These are phyloP conservation scores for Platismatia glauca DNA, from an alignment of 495 filamentous ascomycete genomes.

Conservation along the genomic window DNA sequence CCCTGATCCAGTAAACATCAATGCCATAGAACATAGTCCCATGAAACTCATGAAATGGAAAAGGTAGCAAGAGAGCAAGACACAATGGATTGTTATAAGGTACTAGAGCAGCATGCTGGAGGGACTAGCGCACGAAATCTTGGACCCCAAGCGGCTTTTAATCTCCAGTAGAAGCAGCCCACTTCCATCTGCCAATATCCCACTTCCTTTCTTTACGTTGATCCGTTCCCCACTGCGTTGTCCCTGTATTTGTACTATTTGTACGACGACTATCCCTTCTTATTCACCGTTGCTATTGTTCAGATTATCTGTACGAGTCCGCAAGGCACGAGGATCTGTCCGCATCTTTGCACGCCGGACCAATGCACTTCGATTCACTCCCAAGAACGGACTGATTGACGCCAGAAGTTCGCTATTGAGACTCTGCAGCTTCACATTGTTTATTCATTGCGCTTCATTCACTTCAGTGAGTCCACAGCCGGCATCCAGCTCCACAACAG, in stretches of 20 bases:
- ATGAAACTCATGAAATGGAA: not conserved
- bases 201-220: constrained; percentile 21
- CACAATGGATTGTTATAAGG: not conserved
- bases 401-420: constrained; percentile 9
- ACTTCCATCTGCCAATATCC: constrained; percentile 22
- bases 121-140: not conserved
- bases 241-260: constrained; percentile 23
- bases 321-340: constrained; percentile 13
- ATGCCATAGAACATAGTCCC: not conserved
- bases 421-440: constrained; percentile 8
- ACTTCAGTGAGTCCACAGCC: constrained; percentile 2
- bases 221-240: not conserved
- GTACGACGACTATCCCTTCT: constrained; percentile 18
- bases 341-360: constrained; percentile 23
- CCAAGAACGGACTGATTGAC: constrained; percentile 13
- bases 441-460: constrained; percentile 1
- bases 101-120: not conserved
- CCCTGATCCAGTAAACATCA: not conserved
- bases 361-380: constrained; percentile 17
- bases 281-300: constrained; percentile 1
- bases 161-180: not conserved
- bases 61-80: too few species aligned
- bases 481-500: not conserved
- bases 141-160: not conserved
- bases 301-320: constrained; percentile 11